Evolutionary conservation across 176 grass and related monocot genomes (phyloP).

Genomic region (Musa beccarii): DNA sequence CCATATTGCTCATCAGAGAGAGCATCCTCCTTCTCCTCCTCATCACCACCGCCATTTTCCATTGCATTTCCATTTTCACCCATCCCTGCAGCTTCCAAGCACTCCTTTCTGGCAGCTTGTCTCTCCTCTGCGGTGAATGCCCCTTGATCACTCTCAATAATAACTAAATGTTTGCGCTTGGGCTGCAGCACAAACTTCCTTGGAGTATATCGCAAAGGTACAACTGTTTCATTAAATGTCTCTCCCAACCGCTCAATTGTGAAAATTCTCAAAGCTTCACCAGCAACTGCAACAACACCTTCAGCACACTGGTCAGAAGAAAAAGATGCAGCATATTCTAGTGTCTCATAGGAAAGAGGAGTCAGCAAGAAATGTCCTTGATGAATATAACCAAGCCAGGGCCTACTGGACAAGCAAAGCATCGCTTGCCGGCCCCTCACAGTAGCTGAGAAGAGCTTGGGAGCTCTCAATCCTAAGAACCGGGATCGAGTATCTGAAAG

Average conservation of each 20-base stretch:
- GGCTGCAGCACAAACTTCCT: conserved; percentile 91
- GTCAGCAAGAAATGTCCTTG: conserved; percentile 95
- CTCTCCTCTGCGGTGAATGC: conserved; percentile 84
- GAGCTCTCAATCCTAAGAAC: conserved; percentile 84
- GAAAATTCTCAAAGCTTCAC: conserved; percentile 85
- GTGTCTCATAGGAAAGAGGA: conserved; percentile 83
- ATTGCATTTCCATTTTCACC: conserved; percentile 72
- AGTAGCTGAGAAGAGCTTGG: conserved; percentile 75
- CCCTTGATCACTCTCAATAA: conserved; percentile 91
- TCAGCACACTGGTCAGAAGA: conserved; percentile 96
- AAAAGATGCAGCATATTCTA: conserved; percentile 91
- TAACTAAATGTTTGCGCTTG: conserved; percentile 74
- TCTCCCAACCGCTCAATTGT: conserved; percentile 81
- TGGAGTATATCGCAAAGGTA: conserved; percentile 82
- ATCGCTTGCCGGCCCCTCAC: conserved; percentile 84
- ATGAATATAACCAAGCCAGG: conserved; percentile 96
- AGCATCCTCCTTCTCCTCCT: conserved; percentile 45
- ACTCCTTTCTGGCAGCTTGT: conserved; percentile 81
- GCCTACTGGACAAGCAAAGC: conserved; percentile 92
- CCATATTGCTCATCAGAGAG: conserved; percentile 94
- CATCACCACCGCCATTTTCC: conserved; percentile 79
- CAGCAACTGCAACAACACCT: conserved; percentile 95
- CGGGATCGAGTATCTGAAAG: conserved; percentile 80
- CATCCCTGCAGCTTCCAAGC: conserved; percentile 56
- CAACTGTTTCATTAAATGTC: conserved; percentile 92